Evolutionary conservation across 75 land plant species (phyloP), one percentile per base, ranked within the genome.

Genomic region (Cryptomeria japonica): DNA sequence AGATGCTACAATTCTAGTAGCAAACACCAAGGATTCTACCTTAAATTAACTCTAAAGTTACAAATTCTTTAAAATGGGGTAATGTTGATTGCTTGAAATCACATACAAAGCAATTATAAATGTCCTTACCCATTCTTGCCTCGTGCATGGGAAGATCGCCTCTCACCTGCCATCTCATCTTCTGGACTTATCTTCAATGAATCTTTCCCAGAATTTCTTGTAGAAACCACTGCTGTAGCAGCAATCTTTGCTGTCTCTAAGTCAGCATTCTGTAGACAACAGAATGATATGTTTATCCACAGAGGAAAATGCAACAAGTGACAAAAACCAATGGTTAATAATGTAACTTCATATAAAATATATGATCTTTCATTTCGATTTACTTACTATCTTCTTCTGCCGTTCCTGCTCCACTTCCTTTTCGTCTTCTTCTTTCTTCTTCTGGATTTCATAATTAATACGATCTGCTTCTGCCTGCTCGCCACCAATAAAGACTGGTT

Each of bases 381-480:
- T 80, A 87, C 44, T 87, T 91, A 95, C 98, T 90, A 90, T 90
- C 78, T 92, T 91, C 53, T 88, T 95, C 79, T 51, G 44, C 73
- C 90, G 94, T 85, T 90, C 93, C 84, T 87, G 87, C 38, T 94
- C 95, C 47, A 84, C 51, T 88, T 95, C 96, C 86, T 89, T 90
- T 13, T 84, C 87, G 39, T 93, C 94, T 76, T 90, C 92, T 70
- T 95, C 96, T 91, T 86, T 95, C 91, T 90, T 95, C 87, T 87
- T 94, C 87, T 95, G 93, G 82, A 98, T 91, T 89, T 97, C 99
- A 87, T 90, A 86, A 6, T 90, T 86, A 83, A 98, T 94, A 13
- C 96, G 89, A 84, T 98, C 96, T 75, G 89, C 86, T 90, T 98
- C 99, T 75, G 87, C 96, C 99, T 98, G 93, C 80, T 87, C 58